phyloP scores from a whole-genome alignment of 2,329 filamentous ascomycete species.

The Juglanconis oblonga region DNA sequence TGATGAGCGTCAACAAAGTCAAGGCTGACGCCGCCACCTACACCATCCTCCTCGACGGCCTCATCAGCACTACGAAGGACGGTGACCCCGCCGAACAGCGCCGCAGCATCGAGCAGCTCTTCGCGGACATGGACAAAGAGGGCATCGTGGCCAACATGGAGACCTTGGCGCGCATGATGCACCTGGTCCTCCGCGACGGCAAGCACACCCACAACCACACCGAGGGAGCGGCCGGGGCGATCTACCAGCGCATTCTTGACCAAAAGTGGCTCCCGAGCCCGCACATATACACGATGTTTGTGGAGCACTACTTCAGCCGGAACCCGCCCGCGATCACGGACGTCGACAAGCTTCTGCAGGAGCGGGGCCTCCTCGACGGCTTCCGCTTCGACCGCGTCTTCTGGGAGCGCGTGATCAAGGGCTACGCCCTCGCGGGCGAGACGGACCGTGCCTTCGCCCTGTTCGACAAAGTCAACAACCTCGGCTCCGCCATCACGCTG shows the following conservation, averaged over 20 bases:
- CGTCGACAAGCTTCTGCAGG: constrained; percentile 58
- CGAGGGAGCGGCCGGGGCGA: constrained; percentile 47
- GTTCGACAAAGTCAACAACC: constrained; percentile 42
- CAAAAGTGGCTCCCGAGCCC: constrained; percentile 48
- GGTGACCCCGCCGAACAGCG: constrained; percentile 48
- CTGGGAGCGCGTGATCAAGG: constrained; percentile 68
- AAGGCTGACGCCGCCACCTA: constrained; percentile 67
- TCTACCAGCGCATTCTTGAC: constrained; percentile 60
- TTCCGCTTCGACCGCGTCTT: constrained; percentile 55
- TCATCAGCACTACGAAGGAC: constrained; percentile 40
- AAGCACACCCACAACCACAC: constrained; percentile 19
- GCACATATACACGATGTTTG: constrained; percentile 72
- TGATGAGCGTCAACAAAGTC: constrained; percentile 57
- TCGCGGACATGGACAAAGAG: constrained; percentile 54
- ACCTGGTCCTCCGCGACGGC: constrained; percentile 52
- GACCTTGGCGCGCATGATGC: constrained; percentile 68
- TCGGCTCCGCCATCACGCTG: constrained; percentile 40
- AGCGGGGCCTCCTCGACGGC: constrained; percentile 44
- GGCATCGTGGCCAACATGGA: constrained; percentile 59
- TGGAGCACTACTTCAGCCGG: constrained; percentile 63
- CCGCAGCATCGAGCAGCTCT: constrained; percentile 48
- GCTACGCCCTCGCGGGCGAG: constrained; percentile 57
- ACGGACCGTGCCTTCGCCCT: constrained; percentile 45
- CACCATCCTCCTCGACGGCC: constrained; percentile 66
- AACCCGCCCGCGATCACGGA: constrained; percentile 56